These are phyloP conservation scores for Gastrolobium villosum DNA, from an alignment of 306 rosid species.

Conservation along the genomic window DNA sequence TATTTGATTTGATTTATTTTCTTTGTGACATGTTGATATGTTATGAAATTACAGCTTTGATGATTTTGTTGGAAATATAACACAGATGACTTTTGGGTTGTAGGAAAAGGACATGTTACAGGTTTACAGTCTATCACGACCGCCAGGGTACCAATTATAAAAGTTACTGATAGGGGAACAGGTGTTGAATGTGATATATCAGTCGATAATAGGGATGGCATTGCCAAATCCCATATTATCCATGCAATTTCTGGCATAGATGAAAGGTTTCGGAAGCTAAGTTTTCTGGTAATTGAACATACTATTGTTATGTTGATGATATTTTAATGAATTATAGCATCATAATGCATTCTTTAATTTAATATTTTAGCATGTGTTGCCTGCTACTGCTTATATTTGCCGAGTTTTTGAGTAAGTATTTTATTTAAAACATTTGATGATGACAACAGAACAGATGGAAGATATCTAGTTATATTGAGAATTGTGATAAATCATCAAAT, in stretches of 20 bases:
- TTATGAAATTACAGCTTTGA: conserved; percentile 29
- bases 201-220: conserved; percentile 61
- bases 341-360: conserved; percentile 25
- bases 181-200: conserved; percentile 69
- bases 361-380: neutral
- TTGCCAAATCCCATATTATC: conserved; percentile 56
- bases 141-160: conserved; percentile 62
- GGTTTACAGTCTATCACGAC: conserved; percentile 45
- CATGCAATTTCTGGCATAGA: conserved; percentile 56
- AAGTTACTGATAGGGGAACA: conserved; percentile 64
- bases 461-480: conserved; percentile 12
- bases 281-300: conserved; percentile 55
- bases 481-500: conserved; percentile 35
- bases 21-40: conserved; percentile 21
- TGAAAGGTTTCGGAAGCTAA: conserved; percentile 61
- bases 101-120: conserved; percentile 56
- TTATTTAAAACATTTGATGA: conserved; percentile 36
- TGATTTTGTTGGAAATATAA: conserved; percentile 40
- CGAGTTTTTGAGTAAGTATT: conserved; percentile 8
- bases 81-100: conserved; percentile 24
- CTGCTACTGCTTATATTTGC: conserved; percentile 18
- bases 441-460: conserved; percentile 10
- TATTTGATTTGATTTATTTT: conserved; percentile 34
- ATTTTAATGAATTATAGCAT: conserved; percentile 26
- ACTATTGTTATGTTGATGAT: conserved; percentile 22